Evolutionary conservation across 2,329 filamentous ascomycete genomes (phyloP), one percentile per base, ranked within the genome.

Genomic region (Fusarium aywerte): DNA sequence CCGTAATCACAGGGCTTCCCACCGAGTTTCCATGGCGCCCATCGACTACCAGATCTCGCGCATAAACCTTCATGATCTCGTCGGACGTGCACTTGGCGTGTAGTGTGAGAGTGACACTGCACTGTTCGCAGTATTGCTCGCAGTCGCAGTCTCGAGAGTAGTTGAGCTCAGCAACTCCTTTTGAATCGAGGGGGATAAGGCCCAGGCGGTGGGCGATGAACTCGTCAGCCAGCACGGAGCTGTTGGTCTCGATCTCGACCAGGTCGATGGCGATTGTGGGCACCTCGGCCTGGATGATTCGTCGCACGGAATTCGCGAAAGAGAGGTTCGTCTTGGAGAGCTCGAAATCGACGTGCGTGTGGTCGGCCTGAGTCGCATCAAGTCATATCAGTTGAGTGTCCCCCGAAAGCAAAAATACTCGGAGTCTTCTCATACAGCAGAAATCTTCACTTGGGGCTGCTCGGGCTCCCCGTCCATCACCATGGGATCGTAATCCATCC

Each of bases 141-240:
- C 96, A 99, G 76, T 97, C 93, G 83, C 96, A 99, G 80, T 98
- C 95, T 75, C 95, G 91, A 47, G 92, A 91, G 81, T 97, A 97
- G 67, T 91, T 85, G 65, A 98, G 86, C 73, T 90, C 86, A 69
- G 94, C 92, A 72, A 95, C 90, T 75, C 92, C 91, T 75, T 92
- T 92, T 58, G 92, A 92, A 77, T 91, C 90, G 45, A 99, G 87
- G 1, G 96, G 96, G 58, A 98, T 89, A 44, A 98, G 88, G 31
- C 96, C 95, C 15, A 99, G 86, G 43, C 95, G 91, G 80, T 98
- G 95, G 47, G 92, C 91, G 70, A 99, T 90, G 79, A 98, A 97
- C 80, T 99, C 95, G 80, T 99, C 95, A 63, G 95, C 92, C 15
- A 98, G 88, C 6, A 97, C 94, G n/a, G 94, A 96, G 58, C 91